A percentile compares a stretch with the other conserved stretches of the same genome.
These are phyloP conservation scores for Backusella luteola DNA, from an alignment of 192 early-diverging fungal genomes.

Conservation along the genomic window DNA sequence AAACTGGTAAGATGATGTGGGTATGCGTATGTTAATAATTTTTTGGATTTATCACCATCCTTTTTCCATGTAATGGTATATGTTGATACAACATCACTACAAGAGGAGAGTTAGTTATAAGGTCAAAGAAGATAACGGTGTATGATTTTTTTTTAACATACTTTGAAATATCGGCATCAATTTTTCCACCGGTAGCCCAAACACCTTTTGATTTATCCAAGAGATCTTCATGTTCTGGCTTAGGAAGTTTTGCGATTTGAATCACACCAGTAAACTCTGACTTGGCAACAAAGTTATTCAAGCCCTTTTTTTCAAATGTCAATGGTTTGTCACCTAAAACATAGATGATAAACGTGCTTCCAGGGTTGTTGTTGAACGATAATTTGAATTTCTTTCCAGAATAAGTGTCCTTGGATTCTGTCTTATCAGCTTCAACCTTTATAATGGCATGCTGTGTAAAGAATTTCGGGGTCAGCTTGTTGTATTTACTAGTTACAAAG, in stretches of 20 bases:
- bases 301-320: not conserved
- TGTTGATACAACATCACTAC: not conserved
- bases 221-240: not conserved
- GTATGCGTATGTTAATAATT: conserved; percentile 30
- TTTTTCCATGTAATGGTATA: conserved; percentile 34
- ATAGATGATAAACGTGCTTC: conserved; percentile 31
- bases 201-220: conserved; percentile 24
- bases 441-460: conserved; percentile 33
- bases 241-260: conserved; percentile 28
- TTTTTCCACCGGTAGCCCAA: conserved; percentile 25
- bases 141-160: not conserved
- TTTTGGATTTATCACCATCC: conserved; percentile 5
- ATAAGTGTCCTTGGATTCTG: not conserved
- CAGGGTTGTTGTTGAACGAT: conserved; percentile 21
- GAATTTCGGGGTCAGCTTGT: conserved; percentile 35
- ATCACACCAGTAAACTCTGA: conserved; percentile 28
- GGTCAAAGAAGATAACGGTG: not conserved
- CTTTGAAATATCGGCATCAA: conserved; percentile 17
- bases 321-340: conserved; percentile 23
- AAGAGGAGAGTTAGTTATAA: not conserved
- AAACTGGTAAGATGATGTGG: conserved; percentile 26
- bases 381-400: conserved; percentile 29
- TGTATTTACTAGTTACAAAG: conserved; percentile 31
- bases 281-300: conserved; percentile 9
- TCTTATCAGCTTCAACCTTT: conserved; percentile 6